Conservation (phyloP, 1,284 basidiomycete genomes). For the Retiboletus fuscus region DNA sequence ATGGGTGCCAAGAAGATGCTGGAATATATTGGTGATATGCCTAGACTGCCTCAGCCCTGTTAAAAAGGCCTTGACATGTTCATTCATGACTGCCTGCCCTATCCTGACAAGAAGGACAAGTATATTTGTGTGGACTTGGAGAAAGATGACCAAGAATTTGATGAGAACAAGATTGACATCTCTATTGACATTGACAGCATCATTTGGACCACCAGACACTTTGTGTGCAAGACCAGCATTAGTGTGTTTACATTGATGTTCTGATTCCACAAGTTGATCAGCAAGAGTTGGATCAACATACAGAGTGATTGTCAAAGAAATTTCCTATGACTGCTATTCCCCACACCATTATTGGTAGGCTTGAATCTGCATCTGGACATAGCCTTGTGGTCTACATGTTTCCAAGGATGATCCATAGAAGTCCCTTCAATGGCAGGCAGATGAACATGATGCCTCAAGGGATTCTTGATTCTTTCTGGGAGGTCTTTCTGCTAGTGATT, state of each 20-base stretch:
- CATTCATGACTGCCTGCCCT: neutral
- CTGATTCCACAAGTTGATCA: slow-evolving; percentile 29
- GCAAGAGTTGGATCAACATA: slow-evolving; percentile 12
- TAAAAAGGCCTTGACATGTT: slow-evolving; percentile 23
- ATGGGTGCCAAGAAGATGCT: slow-evolving; percentile 32
- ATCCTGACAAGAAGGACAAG: neutral
- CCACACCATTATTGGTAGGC: slow-evolving; percentile 20
- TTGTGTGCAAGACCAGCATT: slow-evolving; percentile 15
- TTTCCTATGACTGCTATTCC: slow-evolving; percentile 21
- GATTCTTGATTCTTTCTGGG: too few species aligned
- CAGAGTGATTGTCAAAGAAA: slow-evolving; percentile 24
- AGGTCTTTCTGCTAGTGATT: too few species aligned
- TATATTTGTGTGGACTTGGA: slow-evolving; percentile 26
- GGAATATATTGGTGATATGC: too few species aligned
- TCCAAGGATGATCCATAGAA: too few species aligned
- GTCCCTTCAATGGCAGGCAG: too few species aligned
- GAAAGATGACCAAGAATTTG: too few species aligned
- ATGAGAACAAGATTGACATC: slow-evolving; percentile 6
- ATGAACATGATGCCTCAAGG: too few species aligned
- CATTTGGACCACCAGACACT: slow-evolving; percentile 26
- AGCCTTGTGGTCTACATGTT: too few species aligned
- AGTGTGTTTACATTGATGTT: slow-evolving; percentile 22
- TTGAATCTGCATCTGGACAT: neutral
- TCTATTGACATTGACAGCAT: slow-evolving; percentile 35
- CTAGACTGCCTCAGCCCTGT: too few species aligned